Percentiles rank a stretch among this genome's conserved stretches.
phyloP scores from a whole-genome alignment of 2,329 filamentous ascomycete genomes.

The Ophiostoma himal-ulmi region DNA sequence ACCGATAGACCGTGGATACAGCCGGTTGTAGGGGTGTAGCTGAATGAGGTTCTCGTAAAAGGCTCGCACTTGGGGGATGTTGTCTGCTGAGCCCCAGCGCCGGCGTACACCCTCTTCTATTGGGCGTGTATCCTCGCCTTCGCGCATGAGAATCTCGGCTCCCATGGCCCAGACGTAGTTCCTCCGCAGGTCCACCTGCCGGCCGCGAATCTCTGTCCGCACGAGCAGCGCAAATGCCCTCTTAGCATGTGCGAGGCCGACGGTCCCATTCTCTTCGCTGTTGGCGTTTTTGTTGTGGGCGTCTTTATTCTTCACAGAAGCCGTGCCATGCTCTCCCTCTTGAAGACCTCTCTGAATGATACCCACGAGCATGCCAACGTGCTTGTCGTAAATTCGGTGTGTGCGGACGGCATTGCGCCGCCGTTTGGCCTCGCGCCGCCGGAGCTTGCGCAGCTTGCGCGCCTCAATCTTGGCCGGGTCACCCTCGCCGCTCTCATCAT shows the following conservation, averaged over 20 bases:
- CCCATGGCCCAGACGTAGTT: constrained; percentile 75
- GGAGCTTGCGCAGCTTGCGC: constrained; percentile 14
- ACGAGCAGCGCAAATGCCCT: constrained; percentile 71
- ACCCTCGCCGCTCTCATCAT: constrained; percentile 9
- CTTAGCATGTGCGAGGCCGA: constrained; percentile 57
- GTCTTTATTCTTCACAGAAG: not conserved
- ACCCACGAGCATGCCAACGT: constrained; percentile 62
- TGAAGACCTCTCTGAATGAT: constrained; percentile 68
- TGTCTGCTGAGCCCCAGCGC: constrained; percentile 43
- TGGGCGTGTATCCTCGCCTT: constrained; percentile 35
- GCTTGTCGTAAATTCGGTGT: constrained; percentile 35
- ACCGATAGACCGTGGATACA: constrained; percentile 52
- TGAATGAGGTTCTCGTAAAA: constrained; percentile 77
- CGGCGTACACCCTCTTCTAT: not conserved
- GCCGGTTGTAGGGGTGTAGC: constrained; percentile 65
- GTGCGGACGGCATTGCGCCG: constrained; percentile 35
- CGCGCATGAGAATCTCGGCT: constrained; percentile 72
- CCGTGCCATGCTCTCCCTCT: constrained; percentile 23
- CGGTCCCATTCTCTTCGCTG: not conserved
- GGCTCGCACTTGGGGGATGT: constrained; percentile 41
- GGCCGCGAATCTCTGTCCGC: constrained; percentile 47
- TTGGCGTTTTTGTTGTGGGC: constrained; percentile 34
- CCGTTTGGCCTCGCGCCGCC: constrained; percentile 19
- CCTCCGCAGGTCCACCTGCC: constrained; percentile 60
- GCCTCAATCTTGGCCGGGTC: constrained; percentile 10